These are phyloP conservation scores for Saccharum spontaneum DNA, from an alignment of 176 grass and related monocot genomes.

Conservation along the genomic window DNA sequence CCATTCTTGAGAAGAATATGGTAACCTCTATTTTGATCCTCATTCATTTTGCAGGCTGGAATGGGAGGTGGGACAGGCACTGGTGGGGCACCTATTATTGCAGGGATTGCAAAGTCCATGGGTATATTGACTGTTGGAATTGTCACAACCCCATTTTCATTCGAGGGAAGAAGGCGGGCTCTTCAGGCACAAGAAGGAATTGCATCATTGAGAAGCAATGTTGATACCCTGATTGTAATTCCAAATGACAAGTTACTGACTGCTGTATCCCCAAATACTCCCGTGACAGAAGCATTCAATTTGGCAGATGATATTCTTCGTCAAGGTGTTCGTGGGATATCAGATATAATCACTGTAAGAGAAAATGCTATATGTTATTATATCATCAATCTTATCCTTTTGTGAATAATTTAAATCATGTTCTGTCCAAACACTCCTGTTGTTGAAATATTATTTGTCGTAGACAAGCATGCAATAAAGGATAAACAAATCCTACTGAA, in stretches of 20 bases:
- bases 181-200: conserved; percentile 92
- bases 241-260: conserved; percentile 85
- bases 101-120: conserved; percentile 78
- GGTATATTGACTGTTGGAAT: conserved; percentile 87
- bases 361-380: neutral
- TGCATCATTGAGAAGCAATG: conserved; percentile 72
- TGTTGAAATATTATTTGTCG: neutral
- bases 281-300: conserved; percentile 82
- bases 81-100: conserved; percentile 70
- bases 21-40: neutral
- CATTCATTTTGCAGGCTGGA: conserved; percentile 58
- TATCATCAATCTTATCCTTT: neutral
- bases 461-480: neutral
- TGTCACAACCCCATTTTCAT: conserved; percentile 83
- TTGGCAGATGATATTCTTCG: conserved; percentile 87
- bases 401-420: neutral
- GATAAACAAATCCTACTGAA: neutral
- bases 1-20: neutral
- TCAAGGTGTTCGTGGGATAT: conserved; percentile 83
- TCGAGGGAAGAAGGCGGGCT: conserved; percentile 74
- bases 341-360: conserved; percentile 81
- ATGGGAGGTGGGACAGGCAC: conserved; percentile 93
- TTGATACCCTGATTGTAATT: conserved; percentile 87
- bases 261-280: conserved; percentile 83
- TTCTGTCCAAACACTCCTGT: neutral